Base-by-base conservation (phyloP, 768 basidiomycete species). In the Mycena venus region DNA sequence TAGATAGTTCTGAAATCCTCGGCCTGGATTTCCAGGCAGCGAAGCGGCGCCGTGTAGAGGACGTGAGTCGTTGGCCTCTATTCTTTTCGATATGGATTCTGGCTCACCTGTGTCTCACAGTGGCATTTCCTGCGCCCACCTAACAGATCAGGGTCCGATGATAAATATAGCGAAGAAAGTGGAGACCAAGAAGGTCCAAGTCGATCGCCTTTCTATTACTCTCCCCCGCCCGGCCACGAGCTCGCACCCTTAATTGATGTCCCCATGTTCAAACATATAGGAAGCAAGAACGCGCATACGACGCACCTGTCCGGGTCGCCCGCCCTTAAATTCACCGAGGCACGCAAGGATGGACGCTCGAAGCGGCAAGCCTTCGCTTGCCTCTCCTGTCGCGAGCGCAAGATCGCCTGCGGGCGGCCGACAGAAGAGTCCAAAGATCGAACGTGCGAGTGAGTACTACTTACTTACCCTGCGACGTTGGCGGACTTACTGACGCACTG, bases 331-430 rank as follows among this genome's bases (percentile, higher is more conserved):
- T 71, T 71, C 62, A 58, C 61, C 6, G 62, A 71, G 25, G 61
- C 55, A 6, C 62, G 55, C 23, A 40, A 53, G 14, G 70, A 65
- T 55, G 70, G 70, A 3, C 63, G 64, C 42, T 38, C 64, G 10
- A 65, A 38, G 27, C 63, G 64, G 1, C 70, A 71, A 25, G 62
- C 53, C 0, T 64, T 66, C 34, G 64, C 64, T 1, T 72, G 71
- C 58, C 56, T 72, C 25, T 66, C 61, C 47, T 72, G 71, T 34
- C 71, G 71, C 15, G 12, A 19, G 3, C 42, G 71, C 25, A 72
- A 72, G 34, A 72, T 72, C n/a, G 56, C 71, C 0, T 72, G 71
- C 34, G 64, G 71, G 4, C 34, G 64, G 0, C 70, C 64, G 11
- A 19, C 63, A 0, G 34, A 9, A 17, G 56, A 6, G 11, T 27